Evolutionary conservation across 306 rosid genomes (phyloP), one percentile per base, ranked within the genome.

Genomic region (Lathyrus oleraceus): DNA sequence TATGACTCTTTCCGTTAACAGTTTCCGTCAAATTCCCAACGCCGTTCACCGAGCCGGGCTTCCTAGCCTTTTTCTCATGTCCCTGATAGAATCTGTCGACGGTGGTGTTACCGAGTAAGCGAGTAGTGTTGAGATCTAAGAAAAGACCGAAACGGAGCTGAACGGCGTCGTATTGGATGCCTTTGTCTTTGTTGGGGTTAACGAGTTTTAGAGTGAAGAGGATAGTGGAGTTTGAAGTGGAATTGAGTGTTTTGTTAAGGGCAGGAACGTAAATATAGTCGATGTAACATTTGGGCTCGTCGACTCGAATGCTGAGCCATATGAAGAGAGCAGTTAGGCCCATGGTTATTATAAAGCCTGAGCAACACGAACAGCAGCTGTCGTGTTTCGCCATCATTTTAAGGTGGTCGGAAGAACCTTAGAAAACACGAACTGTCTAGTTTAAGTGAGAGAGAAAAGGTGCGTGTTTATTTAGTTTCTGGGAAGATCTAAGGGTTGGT

Each of bases 151-250:
- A 75, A 4, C 19, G 60, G 61, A 94, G 73, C 5, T 35, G 73
- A 48, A 90, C 63, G 56, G 43, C 8, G 52, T 94, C 98, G 77
- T 90, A 94, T 72, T n/a, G 44, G 19, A 94, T 44, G 0, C 94
- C 91, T 40, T 85, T 87, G 76, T 88, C 98, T 53, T 87, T 90
- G 86, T 94, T 94, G 0, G 32, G 49, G 79, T 94, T 90, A 0
- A 20, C 38, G 54, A 90, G 82, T 65, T 2, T 13, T 35, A 88
- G n/a, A 6, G 8, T 5, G 65, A 87, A 56, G 76, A n/a, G 0
- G 16, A 94, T 19, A 12, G 86, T 78, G 64, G 17, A 23, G 78
- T 90, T 88, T n/a, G 57, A 10, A 0, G 70, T 1, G 47, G 82
- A 23, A 0, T 84, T 84, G 4, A 83, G 58, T 75, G 91, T 30